Base-by-base conservation (phyloP, 148 eudicot genomes). In the Agrostemma githago region DNA sequence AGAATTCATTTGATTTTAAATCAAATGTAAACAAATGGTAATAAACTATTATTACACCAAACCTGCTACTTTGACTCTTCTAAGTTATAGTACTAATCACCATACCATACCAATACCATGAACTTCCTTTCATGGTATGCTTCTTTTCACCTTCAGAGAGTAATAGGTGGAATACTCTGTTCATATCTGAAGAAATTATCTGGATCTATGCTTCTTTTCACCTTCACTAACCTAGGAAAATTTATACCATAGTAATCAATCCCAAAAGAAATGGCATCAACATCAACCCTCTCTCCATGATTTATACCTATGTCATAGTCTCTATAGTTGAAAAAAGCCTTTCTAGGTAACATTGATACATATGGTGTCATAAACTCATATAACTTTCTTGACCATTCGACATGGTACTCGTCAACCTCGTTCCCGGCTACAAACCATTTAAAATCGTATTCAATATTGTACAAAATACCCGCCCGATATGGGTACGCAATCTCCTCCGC, bases 391-490 rank as follows among this genome's bases (percentile, higher is more conserved):
- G 79, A 70, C 41, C 53, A 6, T 4, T 77, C 70, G 48, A 77
- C 59, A 37, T 63, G 69, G 54, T 39, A 43, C 39, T 71, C 54
- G 34, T 70, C 79, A 12, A 34, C 74, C 38, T 77, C 74, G n/a
- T 6, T 19, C 40, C 70, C 70, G 20, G 16, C 21, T 51, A 62
- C 26, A 8, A 70, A 40, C 79, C 74, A 51, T 62, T 15, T 63
- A 15, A 77, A 77, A 62, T 77, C 79, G 12, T 77, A 77, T 69
- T 77, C 79, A 1, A 71, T 71, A 70, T 77, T 77, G 56, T 62
- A 77, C 57, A 77, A 62, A 60, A 51, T 70, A 10, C 79, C 79
- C 3, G 74, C 70, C 17, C 77, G 53, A 48, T 64, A 37, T 8
- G 70, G 69, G 17, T 64, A 74, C 5, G 77, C 48, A 5, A 37